A percentile compares a stretch with the other conserved stretches of the same genome.
Evolutionary conservation across 2,329 filamentous ascomycete genomes (phyloP).

Genomic region (Cladophialophora carrionii): DNA sequence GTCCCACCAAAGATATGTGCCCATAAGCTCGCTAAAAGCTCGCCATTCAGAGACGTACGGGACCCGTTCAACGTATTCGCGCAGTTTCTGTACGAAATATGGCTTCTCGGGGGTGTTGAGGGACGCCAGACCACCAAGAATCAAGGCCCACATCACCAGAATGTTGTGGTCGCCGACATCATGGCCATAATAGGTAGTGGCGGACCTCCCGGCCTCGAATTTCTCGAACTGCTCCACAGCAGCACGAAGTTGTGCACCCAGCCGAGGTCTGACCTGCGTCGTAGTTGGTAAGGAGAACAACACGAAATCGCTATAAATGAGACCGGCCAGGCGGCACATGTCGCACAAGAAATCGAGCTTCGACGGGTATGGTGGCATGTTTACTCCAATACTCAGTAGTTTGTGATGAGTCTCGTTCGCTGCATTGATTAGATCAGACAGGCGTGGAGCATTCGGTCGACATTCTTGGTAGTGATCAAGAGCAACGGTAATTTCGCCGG

Average conservation of each 20-base stretch:
- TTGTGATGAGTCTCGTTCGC: conserved; percentile 25
- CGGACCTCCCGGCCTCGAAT: conserved; percentile 4
- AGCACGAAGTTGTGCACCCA: conserved; percentile 14
- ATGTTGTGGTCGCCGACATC: conserved; percentile 4
- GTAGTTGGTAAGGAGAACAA: conserved; percentile 19
- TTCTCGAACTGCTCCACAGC: conserved; percentile 20
- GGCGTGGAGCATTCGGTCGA: conserved; percentile 8
- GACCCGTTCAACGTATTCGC: conserved; percentile 8
- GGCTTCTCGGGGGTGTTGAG: conserved; percentile 9
- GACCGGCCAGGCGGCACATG: conserved; percentile 20
- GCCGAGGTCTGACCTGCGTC: conserved; percentile 12
- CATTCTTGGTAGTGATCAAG: conserved; percentile 23
- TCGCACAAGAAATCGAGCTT: conserved; percentile 5
- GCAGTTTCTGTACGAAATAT: conserved; percentile 21
- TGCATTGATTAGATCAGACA: conserved; percentile 16
- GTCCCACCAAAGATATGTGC: conserved; percentile 27
- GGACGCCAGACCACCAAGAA: conserved; percentile 21
- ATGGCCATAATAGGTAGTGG: background rate
- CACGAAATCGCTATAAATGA: conserved; percentile 29
- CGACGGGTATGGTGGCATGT: background rate
- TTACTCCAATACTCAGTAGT: conserved; percentile 5
- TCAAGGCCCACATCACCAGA: conserved; percentile 23
- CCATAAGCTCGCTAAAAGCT: conserved; percentile 21
- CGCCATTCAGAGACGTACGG: conserved; percentile 10
- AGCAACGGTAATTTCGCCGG: conserved; percentile 22